These are phyloP conservation scores for Aspergillus ostianus DNA, from an alignment of 495 filamentous ascomycete species.

Conservation along the genomic window DNA sequence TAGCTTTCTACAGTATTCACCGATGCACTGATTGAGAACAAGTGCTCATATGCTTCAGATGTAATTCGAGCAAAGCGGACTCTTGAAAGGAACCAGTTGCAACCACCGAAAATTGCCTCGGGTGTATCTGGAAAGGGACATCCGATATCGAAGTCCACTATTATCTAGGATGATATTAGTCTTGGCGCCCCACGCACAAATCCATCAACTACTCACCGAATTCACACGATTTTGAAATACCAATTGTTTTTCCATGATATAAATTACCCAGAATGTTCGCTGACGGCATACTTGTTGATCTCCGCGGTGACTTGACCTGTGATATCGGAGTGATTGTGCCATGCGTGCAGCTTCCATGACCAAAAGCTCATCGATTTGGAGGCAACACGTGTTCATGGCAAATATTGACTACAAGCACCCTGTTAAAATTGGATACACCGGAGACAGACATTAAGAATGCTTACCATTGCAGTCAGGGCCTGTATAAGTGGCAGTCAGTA, in stretches of 20 bases:
- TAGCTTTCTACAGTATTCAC: conserved; percentile 22
- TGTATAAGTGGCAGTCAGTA: neutral
- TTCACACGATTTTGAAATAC: conserved; percentile 28
- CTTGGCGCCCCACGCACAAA: neutral
- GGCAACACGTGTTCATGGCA: conserved; percentile 30
- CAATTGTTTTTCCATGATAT: conserved; percentile 32
- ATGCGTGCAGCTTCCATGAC: conserved; percentile 32
- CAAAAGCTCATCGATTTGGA: conserved; percentile 32
- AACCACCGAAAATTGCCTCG: conserved; percentile 24
- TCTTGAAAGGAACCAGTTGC: conserved; percentile 32
- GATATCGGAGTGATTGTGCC: conserved; percentile 26
- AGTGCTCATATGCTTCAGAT: conserved; percentile 28
- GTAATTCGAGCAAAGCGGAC: conserved; percentile 27
- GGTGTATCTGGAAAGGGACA: conserved; percentile 31
- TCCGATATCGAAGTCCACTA: conserved; percentile 29
- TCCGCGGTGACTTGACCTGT: conserved; percentile 15
- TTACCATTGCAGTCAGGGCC: conserved; percentile 11
- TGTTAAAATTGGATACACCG: neutral
- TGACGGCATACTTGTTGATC: conserved; percentile 16
- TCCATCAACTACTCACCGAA: conserved; percentile 24
- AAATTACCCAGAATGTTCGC: conserved; percentile 38
- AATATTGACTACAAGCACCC: conserved; percentile 19
- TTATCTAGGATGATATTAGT: neutral
- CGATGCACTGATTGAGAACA: conserved; percentile 32
- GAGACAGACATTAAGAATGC: neutral